Base-by-base conservation (phyloP, 164 flowering plant species). In the Berberis thunbergii region DNA sequence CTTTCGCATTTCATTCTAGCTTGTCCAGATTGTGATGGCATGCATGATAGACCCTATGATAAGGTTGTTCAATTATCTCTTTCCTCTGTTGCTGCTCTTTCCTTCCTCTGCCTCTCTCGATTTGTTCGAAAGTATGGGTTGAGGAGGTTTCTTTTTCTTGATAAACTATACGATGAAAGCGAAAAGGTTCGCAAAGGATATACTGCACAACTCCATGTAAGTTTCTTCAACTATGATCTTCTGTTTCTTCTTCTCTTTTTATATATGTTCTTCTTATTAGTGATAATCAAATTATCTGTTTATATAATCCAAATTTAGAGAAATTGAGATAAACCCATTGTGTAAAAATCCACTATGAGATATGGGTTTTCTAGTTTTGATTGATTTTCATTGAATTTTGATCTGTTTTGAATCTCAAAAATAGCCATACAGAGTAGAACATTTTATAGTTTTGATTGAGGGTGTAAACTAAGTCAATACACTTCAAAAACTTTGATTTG, bases 121-220 rank as follows among this genome's bases (percentile, higher is more conserved):
- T 90, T 87, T 61, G 79, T 84, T 1, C 64, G 75, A 66, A 79
- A 70, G 56, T 88, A 77, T 67, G 98, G 97, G 9, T 72, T 94
- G 9, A 65, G 96, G 45, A 71, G 95, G 70, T 87, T 88, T 66
- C 73, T 94, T 71, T 94, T 94, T 74, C 84, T 94, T 45, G 97
- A 90, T 67, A 88, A 83, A 75, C 85, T 94, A 11, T 76, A 80
- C 41, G 71, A 75, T 26, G 98, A 88, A 71, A 88, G 97, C 81
- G 94, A 86, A 73, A 79, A 70, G 12, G 97, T 94, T 5, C 73
- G 96, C 1, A 60, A 54, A 2, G 75, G 81, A 1, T 94, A 94
- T 67, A 87, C 79, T 2, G 59, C 40, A 0, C 83, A 92, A 68
- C 86, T 93, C 77, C 73, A 86, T 74, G 98, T 93, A 74, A 1